A percentile compares a stretch with the other conserved stretches of the same genome.
phyloP scores from a whole-genome alignment of 2,329 filamentous ascomycete species.

The Colletotrichum sp. region DNA sequence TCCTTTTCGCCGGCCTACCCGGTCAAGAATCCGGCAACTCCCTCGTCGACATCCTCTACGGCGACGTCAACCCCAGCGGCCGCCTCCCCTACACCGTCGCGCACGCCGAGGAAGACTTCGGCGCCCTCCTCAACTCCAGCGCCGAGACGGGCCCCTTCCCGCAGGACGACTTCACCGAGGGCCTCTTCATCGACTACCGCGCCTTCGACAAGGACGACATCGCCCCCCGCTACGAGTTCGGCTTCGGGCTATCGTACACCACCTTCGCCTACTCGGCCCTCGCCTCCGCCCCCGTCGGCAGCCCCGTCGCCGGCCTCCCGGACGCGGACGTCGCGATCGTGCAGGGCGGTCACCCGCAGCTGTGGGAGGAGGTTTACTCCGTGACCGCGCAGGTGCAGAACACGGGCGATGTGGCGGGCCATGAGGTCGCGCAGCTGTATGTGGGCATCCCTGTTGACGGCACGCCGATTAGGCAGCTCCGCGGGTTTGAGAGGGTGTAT shows the following conservation, averaged over 20 bases:
- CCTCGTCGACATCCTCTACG: constrained; percentile 52
- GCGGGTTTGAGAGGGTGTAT: constrained; percentile 54
- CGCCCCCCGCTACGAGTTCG: constrained; percentile 77
- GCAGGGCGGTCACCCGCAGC: constrained; percentile 49
- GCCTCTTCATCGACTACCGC: constrained; percentile 81
- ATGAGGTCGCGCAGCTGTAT: constrained; percentile 70
- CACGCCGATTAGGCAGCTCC: constrained; percentile 40
- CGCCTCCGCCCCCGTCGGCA: constrained; percentile 61
- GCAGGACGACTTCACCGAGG: constrained; percentile 79
- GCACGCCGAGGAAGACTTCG: constrained; percentile 73
- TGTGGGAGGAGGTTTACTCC: constrained; percentile 48
- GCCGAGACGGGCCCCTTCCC: constrained; percentile 42
- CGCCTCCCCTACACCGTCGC: constrained; percentile 77
- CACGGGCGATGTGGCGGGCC: constrained; percentile 64
- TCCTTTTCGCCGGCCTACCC: constrained; percentile 58
- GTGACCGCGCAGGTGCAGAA: constrained; percentile 70
- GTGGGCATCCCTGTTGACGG: constrained; percentile 31
- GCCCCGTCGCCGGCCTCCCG: constrained; percentile 45
- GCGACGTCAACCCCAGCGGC: constrained; percentile 59
- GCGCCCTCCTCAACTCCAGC: constrained; percentile 65
- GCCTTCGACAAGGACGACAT: constrained; percentile 77
- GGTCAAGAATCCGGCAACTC: constrained; percentile 60
- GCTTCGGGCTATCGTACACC: constrained; percentile 79
- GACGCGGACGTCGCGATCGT: constrained; percentile 40
- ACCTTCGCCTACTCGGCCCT: constrained; percentile 61